These are phyloP conservation scores for Fusarium nygamai DNA, from an alignment of 2,329 filamentous ascomycete species.

Conservation along the genomic window DNA sequence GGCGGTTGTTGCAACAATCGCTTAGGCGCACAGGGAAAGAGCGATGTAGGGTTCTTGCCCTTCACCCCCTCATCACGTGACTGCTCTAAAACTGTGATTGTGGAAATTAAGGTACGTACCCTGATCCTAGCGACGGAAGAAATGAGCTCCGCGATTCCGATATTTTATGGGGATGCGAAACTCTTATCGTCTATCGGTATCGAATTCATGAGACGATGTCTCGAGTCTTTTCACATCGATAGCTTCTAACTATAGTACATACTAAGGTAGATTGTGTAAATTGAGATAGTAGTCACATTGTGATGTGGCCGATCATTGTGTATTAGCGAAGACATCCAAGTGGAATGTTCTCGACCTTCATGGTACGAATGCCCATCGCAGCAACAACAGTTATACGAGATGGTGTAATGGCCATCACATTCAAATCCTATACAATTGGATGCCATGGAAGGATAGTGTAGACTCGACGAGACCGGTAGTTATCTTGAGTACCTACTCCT, in stretches of 20 bases:
- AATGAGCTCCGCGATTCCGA: conserved; percentile 16
- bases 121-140: not conserved
- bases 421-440: not conserved
- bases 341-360: not conserved
- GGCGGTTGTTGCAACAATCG: conserved; percentile 30
- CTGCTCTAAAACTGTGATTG: not conserved
- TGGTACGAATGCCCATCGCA: not conserved
- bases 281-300: not conserved
- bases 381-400: not conserved
- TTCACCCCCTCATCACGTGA: conserved; percentile 33
- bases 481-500: not conserved
- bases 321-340: not conserved
- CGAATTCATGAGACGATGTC: too few relatives aligned
- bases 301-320: not conserved
- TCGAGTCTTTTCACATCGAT: not conserved
- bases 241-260: not conserved
- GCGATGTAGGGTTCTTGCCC: conserved; percentile 53
- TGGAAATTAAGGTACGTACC: not conserved
- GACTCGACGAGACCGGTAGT: not conserved
- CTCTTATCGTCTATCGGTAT: not conserved
- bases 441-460: not conserved
- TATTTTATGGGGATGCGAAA: not conserved
- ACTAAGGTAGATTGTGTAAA: not conserved
- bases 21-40: conserved; percentile 1
- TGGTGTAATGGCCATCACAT: not conserved